phyloP scores from a whole-genome alignment of 495 filamentous ascomycete genomes.

The Xylaria curta region DNA sequence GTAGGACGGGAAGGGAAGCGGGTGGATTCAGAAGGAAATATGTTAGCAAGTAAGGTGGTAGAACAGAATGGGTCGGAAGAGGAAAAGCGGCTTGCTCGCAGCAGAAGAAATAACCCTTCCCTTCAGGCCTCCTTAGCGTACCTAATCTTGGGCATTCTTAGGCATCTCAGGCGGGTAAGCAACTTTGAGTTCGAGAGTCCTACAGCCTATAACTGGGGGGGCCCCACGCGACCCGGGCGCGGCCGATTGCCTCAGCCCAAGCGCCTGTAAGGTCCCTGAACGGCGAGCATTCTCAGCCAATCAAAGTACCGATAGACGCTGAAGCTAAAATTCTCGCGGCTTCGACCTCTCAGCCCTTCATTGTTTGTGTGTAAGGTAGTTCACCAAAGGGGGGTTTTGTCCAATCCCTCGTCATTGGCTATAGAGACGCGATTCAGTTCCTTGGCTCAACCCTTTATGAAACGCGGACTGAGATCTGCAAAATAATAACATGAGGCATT shows the following conservation, averaged over 20 bases:
- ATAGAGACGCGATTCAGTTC: neutral
- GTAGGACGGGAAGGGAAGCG: neutral
- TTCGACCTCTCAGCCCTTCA: slow-evolving; percentile 4
- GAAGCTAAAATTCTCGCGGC: neutral
- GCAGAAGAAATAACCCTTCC: slow-evolving; percentile 22
- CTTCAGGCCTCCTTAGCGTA: neutral
- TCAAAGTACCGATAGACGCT: slow-evolving; percentile 15
- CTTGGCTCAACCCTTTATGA: slow-evolving; percentile 2
- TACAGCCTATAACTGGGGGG: slow-evolving; percentile 5
- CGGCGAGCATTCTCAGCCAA: slow-evolving; percentile 16
- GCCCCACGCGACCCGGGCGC: slow-evolving; percentile 13
- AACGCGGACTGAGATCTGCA: neutral
- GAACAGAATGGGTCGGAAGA: slow-evolving; percentile 20
- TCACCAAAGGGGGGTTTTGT: neutral
- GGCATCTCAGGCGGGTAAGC: neutral
- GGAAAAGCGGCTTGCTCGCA: slow-evolving; percentile 11
- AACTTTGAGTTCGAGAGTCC: neutral
- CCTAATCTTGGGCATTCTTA: no score
- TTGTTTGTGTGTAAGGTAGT: neutral
- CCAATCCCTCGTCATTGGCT: neutral
- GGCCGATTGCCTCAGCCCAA: slow-evolving; percentile 6
- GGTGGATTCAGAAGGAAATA: slow-evolving; percentile 14
- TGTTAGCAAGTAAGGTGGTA: neutral
- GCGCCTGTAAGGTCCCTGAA: slow-evolving; percentile 8
- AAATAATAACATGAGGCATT: neutral